These are phyloP conservation scores for Cicer yamashitae DNA, from an alignment of 306 rosid species.

Conservation along the genomic window DNA sequence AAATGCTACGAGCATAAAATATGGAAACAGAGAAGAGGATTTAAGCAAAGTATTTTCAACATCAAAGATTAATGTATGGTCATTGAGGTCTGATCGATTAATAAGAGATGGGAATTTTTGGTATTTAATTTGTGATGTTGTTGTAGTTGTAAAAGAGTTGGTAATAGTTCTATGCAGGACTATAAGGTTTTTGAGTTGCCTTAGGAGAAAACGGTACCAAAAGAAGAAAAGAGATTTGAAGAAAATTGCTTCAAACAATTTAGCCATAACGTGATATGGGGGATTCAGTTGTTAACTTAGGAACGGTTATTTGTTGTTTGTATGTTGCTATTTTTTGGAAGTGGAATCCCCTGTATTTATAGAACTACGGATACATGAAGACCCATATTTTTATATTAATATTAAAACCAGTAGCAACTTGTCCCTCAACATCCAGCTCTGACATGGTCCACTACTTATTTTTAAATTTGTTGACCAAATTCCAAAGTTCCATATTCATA, in stretches of 20 bases:
- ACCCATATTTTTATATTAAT: conserved; percentile 38
- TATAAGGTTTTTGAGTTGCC: conserved; percentile 47
- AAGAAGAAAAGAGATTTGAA: conserved; percentile 60
- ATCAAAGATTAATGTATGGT: conserved; percentile 62
- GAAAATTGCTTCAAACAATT: conserved; percentile 56
- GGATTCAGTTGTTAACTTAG: neutral
- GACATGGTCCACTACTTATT: conserved; percentile 10
- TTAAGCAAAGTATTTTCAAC: conserved; percentile 70
- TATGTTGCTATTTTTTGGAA: neutral
- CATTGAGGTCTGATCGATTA: conserved; percentile 50
- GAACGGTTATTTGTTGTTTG: neutral
- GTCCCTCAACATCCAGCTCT: conserved; percentile 5
- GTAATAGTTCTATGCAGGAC: conserved; percentile 48
- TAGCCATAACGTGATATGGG: conserved; percentile 19
- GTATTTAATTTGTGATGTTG: conserved; percentile 31
- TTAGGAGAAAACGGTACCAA: conserved; percentile 60
- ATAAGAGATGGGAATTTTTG: conserved; percentile 56
- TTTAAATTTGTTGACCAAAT: conserved; percentile 39
- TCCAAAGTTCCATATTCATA: neutral
- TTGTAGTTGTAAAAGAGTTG: conserved; percentile 41
- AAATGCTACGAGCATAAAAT: conserved; percentile 92
- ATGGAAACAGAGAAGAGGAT: conserved; percentile 65
- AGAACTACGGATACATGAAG: neutral
- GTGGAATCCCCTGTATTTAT: conserved; percentile 41
- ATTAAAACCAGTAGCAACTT: conserved; percentile 48